A percentile compares a stretch with the other conserved stretches of the same genome.
phyloP scores from a whole-genome alignment of 345 rosid species.

The Salix viminalis region DNA sequence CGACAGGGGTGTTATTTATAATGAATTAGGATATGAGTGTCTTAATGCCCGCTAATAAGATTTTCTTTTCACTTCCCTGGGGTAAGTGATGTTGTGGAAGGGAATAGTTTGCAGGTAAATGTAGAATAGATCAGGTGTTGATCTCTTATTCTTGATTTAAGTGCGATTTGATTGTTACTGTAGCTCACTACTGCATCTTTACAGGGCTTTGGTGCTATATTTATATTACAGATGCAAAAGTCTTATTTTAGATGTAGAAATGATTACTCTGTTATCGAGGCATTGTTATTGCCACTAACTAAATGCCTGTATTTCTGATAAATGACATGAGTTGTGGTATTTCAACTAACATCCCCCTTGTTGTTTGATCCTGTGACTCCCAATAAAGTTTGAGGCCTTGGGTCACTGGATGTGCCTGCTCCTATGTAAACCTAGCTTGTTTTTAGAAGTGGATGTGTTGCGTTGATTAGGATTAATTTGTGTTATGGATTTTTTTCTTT shows the following conservation, averaged over 20 bases:
- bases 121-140: not conserved
- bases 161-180: not conserved
- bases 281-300: not conserved
- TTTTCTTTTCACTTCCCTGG: not conserved
- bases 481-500: not conserved
- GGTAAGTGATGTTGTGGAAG: not conserved
- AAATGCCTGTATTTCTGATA: not conserved
- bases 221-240: not conserved
- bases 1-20: not conserved
- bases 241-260: not conserved
- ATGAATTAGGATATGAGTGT: not conserved
- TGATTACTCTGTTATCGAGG: not conserved
- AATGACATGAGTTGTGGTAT: not conserved
- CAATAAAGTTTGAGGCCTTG: no score
- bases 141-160: not conserved
- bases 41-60: not conserved
- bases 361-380: no score
- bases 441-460: no score
- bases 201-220: not conserved
- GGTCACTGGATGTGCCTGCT: no score
- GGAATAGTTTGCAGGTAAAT: not conserved
- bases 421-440: no score
- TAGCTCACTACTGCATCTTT: not conserved
- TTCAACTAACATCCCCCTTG: not conserved
- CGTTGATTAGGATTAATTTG: not conserved